A percentile compares a stretch with the other conserved stretches of the same genome.
These are phyloP conservation scores for Babesia ovata DNA, from an alignment of 169 alveolate species.

Conservation along the genomic window DNA sequence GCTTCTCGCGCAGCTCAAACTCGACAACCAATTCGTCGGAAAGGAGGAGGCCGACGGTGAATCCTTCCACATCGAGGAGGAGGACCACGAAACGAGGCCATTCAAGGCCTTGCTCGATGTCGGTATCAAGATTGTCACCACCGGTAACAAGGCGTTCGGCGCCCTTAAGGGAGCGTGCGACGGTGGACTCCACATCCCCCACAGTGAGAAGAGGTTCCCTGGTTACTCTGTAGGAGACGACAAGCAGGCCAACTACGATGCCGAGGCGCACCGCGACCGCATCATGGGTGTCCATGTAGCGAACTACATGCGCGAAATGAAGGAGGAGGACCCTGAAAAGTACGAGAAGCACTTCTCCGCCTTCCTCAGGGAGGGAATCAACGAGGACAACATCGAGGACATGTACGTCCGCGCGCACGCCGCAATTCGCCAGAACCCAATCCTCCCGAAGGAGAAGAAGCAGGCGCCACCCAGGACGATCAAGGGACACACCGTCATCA, in stretches of 20 bases:
- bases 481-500: constrained; percentile 85
- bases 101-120: constrained; percentile 98
- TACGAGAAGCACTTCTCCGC: constrained; percentile 94
- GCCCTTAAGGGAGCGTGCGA: constrained; percentile 99
- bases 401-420: constrained; percentile 96
- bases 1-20: constrained; percentile 89
- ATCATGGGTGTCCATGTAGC: constrained; percentile 98
- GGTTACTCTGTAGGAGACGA: constrained; percentile 92
- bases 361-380: constrained; percentile 91
- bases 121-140: constrained; percentile 98
- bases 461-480: constrained; percentile 78
- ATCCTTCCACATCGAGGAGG: constrained; percentile 93
- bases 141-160: constrained; percentile 99
- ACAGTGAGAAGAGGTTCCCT: constrained; percentile 98
- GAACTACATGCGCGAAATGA: constrained; percentile 92
- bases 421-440: constrained; percentile 95
- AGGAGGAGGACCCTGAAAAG: constrained; percentile 96
- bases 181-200: constrained; percentile 99
- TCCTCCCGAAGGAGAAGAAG: constrained; percentile 82
- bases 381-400: constrained; percentile 93
- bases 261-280: constrained; percentile 97
- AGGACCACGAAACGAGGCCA: constrained; percentile 95
- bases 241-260: constrained; percentile 90
- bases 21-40: constrained; percentile 92
- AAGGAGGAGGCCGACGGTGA: constrained; percentile 94